phyloP scores from a whole-genome alignment of 1,139 yeast species.

The Spathaspora sp. region DNA sequence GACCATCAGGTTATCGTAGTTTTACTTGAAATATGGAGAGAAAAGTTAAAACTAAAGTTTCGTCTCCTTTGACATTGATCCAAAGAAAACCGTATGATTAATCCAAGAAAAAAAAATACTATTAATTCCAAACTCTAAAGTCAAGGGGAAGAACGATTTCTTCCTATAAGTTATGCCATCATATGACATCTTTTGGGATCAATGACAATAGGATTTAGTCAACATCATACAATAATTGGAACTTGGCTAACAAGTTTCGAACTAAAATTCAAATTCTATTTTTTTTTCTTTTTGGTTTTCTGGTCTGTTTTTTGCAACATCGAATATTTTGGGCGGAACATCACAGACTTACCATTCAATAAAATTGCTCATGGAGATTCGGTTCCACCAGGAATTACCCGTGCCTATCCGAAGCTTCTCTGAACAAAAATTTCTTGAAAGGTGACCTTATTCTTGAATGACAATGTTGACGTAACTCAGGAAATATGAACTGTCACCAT shows the following conservation, averaged over 20 bases:
- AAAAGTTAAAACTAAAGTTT: no score
- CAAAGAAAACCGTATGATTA: background rate
- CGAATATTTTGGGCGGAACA: background rate
- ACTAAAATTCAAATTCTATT: background rate
- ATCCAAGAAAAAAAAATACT: background rate
- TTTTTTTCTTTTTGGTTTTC: background rate
- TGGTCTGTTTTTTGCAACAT: conserved; percentile 2
- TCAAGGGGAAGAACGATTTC: background rate
- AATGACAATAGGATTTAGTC: no score
- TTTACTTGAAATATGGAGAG: background rate
- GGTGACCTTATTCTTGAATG: no score
- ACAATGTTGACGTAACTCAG: no score
- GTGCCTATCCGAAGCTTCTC: no score
- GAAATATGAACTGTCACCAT: no score
- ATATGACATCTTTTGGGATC: no score
- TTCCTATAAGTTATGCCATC: background rate
- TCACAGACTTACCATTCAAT: background rate
- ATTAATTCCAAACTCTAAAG: background rate
- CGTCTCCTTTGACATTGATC: no score
- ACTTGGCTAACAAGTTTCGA: background rate
- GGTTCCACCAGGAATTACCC: no score
- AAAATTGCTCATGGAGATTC: background rate
- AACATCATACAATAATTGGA: no score
- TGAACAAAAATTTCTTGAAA: no score
- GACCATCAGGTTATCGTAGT: background rate